Evolutionary conservation across 257 asterid species (phyloP).

Genomic region (Anisodus acutangulus): DNA sequence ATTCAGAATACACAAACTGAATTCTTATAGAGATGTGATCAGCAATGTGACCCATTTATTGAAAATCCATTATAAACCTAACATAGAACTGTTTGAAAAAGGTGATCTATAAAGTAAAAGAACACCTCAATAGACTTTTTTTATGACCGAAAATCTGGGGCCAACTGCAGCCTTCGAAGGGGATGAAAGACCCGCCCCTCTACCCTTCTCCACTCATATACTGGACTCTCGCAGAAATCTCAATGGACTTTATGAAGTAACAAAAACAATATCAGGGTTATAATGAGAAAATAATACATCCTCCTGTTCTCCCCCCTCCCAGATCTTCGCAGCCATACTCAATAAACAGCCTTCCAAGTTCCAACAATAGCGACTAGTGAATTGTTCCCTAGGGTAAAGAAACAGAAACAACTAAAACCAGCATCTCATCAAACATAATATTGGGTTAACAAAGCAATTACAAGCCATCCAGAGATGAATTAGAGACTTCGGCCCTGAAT

Average conservation of each 20-base stretch:
- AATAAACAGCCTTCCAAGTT: neutral
- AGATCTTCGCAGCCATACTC: neutral
- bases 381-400: neutral
- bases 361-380: neutral
- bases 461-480: neutral
- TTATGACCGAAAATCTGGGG: neutral
- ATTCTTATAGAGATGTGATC: neutral
- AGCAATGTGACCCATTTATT: neutral
- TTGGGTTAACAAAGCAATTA: neutral
- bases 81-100: neutral
- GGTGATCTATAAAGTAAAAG: neutral
- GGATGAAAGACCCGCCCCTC: neutral
- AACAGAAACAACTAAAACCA: neutral
- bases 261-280: neutral
- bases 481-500: neutral
- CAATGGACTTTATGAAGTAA: neutral
- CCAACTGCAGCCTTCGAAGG: neutral
- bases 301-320: neutral
- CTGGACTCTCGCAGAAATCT: neutral
- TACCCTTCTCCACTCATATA: neutral
- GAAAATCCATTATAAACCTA: neutral
- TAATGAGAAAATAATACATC: neutral
- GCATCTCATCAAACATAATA: conserved; percentile 12
- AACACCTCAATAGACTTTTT: neutral
- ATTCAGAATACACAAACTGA: conserved; percentile 16